Percentiles rank a stretch among this genome's conserved stretches.
Evolutionary conservation across 129 eudicot species (phyloP).

Genomic region (Cynara cardunculus): DNA sequence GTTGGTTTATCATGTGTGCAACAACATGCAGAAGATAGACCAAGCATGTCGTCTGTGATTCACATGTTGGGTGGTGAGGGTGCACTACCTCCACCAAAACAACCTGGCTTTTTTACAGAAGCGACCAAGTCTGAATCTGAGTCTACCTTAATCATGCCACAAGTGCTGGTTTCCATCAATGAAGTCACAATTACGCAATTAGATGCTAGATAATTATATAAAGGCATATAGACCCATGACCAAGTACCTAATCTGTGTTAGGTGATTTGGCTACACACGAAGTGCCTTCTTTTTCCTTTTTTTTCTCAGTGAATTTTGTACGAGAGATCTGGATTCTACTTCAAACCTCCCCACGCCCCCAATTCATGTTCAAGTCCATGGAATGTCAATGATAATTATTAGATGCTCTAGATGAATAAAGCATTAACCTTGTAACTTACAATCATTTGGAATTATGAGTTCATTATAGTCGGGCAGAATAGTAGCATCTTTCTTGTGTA

Average conservation of each 20-base stretch:
- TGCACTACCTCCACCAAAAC: conserved; percentile 16
- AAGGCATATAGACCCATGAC: background rate
- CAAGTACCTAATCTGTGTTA: background rate
- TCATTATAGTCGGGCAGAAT: background rate
- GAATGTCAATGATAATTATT: background rate
- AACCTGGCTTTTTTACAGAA: conserved; percentile 16
- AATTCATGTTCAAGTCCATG: background rate
- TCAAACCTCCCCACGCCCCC: background rate
- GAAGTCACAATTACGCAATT: conserved; percentile 23
- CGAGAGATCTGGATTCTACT: background rate
- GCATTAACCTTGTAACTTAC: background rate
- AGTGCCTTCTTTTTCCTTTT: background rate
- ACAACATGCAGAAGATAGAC: conserved; percentile 25
- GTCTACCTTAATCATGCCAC: background rate
- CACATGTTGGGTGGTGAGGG: conserved; percentile 28
- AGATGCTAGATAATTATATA: conserved; percentile 12
- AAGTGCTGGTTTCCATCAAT: conserved; percentile 5
- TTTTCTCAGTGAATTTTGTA: background rate
- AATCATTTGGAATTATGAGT: background rate
- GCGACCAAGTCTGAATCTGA: background rate
- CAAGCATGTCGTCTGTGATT: conserved; percentile 23
- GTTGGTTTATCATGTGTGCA: conserved; percentile 25
- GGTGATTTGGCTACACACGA: background rate
- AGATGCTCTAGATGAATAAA: background rate
- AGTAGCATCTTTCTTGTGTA: background rate